Base-by-base conservation (phyloP, 352 stramenopile genomes). In the Phytopythium chamaehyphon region DNA sequence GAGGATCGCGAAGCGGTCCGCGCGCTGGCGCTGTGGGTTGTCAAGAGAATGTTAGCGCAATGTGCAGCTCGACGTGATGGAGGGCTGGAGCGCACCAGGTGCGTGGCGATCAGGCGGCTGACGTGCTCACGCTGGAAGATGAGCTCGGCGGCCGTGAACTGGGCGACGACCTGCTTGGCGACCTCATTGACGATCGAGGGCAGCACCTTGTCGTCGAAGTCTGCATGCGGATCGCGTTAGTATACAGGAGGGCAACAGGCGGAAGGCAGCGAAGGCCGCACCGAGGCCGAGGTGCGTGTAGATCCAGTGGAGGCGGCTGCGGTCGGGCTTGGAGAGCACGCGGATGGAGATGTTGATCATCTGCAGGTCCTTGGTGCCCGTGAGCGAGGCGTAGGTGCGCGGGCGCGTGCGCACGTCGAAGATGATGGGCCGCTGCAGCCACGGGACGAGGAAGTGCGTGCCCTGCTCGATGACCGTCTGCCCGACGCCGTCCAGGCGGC, bases 171-270 rank as follows among this genome's bases (percentile, higher is more conserved):
- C 55, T 97, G 93, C 85, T 99, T 99, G 50, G 96, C 86, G 45
- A 98, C 96, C 79, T 99, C 97, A 75, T 99, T 99, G 54, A 99
- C 97, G 59, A 99, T 97, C 55, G 91, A 98, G 19, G 97, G 97
- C 53, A 99, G 71, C 51, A 99, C 90, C 59, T 97, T 96, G 68
- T 99, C 96, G 63, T 99, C 96, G 70, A 98, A 99, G 71, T 99
- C 97, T 96, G 43, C n/a, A n/a, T n/a, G n/a, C n/a, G n/a, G n/a
- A n/a, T n/a, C n/a, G n/a, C n/a, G n/a, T n/a, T n/a, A n/a, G n/a
- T n/a, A n/a, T n/a, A n/a, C n/a, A n/a, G n/a, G n/a, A n/a, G 28
- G 5, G 28, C 28, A 33, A 9, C 28, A 33, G 9, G 28, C 28
- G 28, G 5, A 33, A 33, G 9, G 28, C 28, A 33, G 5, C 5